phyloP scores from a whole-genome alignment of 768 basidiomycete genomes.

The Pleurotus cornucopiae region DNA sequence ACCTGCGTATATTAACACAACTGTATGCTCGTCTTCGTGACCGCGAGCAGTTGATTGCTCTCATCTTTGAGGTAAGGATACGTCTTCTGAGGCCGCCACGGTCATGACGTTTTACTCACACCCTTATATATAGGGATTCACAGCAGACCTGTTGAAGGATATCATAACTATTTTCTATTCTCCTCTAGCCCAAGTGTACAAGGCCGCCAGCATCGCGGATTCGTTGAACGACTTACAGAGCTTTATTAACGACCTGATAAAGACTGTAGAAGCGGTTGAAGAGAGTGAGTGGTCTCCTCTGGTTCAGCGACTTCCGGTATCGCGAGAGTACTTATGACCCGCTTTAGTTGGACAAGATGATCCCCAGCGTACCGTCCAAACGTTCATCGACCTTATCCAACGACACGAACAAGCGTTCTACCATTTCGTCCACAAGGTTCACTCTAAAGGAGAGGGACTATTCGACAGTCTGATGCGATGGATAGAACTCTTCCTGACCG shows the following conservation, averaged over 20 bases:
- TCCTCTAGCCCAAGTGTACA: slow-evolving; percentile 94
- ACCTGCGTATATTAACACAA: slow-evolving; percentile 75
- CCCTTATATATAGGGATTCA: slow-evolving; percentile 64
- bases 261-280: slow-evolving; percentile 89
- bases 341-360: slow-evolving; percentile 74
- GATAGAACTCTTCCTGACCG: slow-evolving; percentile 92
- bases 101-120: neutral
- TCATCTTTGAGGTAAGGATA: slow-evolving; percentile 86
- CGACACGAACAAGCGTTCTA: slow-evolving; percentile 97
- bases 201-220: slow-evolving; percentile 95
- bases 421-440: slow-evolving; percentile 96
- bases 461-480: slow-evolving; percentile 94
- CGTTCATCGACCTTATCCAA: slow-evolving; percentile 88
- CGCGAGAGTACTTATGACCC: too few species aligned
- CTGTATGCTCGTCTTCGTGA: slow-evolving; percentile 80
- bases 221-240: slow-evolving; percentile 88
- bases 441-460: slow-evolving; percentile 90
- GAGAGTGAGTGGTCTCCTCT: slow-evolving; percentile 54
- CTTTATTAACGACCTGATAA: slow-evolving; percentile 93
- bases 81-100: neutral
- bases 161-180: slow-evolving; percentile 99
- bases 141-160: slow-evolving; percentile 92
- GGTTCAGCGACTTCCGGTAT: too few species aligned
- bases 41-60: slow-evolving; percentile 84
- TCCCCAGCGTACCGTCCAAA: slow-evolving; percentile 82